Evolutionary conservation across 192 early-diverging fungal genomes (phyloP).

Genomic region (Dissophora globulifera): DNA sequence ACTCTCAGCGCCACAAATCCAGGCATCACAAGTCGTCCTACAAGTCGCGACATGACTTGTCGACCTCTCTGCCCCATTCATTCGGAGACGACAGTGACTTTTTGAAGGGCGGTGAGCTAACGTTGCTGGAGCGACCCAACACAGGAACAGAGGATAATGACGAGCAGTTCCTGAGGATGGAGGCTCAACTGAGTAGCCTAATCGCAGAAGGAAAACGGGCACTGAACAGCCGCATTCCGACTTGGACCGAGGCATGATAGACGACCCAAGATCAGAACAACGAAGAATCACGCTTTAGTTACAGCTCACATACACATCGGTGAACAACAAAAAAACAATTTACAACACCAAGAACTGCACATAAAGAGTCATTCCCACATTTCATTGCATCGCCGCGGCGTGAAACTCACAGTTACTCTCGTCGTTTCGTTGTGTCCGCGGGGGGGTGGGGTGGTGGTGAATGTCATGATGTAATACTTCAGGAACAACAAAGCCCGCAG

Average conservation of each 20-base stretch:
- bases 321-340: too few relatives aligned
- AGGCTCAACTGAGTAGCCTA: constrained; percentile 36
- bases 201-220: constrained; percentile 54
- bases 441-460: too few relatives aligned
- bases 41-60: constrained; percentile 9
- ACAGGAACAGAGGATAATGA: constrained; percentile 53
- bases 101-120: constrained; percentile 10
- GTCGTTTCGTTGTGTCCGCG: too few relatives aligned
- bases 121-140: constrained; percentile 12
- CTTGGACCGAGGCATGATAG: neutral
- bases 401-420: too few relatives aligned
- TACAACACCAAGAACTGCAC: too few relatives aligned
- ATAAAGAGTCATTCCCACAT: too few relatives aligned
- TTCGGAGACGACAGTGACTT: constrained; percentile 5
- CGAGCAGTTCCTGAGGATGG: constrained; percentile 53
- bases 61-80: constrained; percentile 29
- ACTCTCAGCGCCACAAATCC: constrained; percentile 20
- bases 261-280: too few relatives aligned
- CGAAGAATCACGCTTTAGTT: too few relatives aligned
- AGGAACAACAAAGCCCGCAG: too few relatives aligned
- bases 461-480: too few relatives aligned
- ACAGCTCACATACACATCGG: too few relatives aligned
- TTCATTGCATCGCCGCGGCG: too few relatives aligned
- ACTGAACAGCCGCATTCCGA: constrained; percentile 29
- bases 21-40: neutral